phyloP scores from a whole-genome alignment of 768 basidiomycete species.

The Podaxis carcinomalis region DNA sequence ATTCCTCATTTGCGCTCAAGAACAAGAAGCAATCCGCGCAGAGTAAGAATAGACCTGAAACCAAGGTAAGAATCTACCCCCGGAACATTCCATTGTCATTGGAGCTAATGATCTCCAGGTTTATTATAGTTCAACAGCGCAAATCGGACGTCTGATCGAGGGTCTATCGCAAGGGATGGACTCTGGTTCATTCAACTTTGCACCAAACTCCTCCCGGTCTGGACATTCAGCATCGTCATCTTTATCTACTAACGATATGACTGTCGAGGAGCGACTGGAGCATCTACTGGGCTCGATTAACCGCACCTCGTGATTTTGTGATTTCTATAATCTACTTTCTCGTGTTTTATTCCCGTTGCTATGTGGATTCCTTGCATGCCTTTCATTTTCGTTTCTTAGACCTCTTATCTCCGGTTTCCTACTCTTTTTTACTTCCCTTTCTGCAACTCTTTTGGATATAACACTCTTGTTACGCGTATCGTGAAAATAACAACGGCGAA shows the following conservation, averaged over 20 bases:
- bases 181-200: slow-evolving; percentile 79
- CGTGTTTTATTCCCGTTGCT: slow-evolving; percentile 17
- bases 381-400: slow-evolving; percentile 19
- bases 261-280: slow-evolving; percentile 73
- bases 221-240: slow-evolving; percentile 62
- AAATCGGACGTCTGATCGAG: slow-evolving; percentile 83
- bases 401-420: slow-evolving; percentile 11
- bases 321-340: slow-evolving; percentile 21
- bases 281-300: slow-evolving; percentile 57
- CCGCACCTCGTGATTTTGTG: slow-evolving; percentile 19
- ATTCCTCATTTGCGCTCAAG: slow-evolving; percentile 55
- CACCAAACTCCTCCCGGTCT: slow-evolving; percentile 32
- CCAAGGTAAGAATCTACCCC: slow-evolving; percentile 54
- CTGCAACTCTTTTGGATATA: not conserved
- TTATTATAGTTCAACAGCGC: slow-evolving; percentile 69
- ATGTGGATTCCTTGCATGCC: slow-evolving; percentile 4
- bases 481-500: not conserved
- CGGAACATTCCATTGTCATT: slow-evolving; percentile 23
- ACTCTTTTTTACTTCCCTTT: not conserved
- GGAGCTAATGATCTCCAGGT: slow-evolving; percentile 38
- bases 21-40: slow-evolving; percentile 43
- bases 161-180: slow-evolving; percentile 78
- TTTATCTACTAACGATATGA: slow-evolving; percentile 60
- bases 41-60: slow-evolving; percentile 66
- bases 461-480: slow-evolving; percentile 10